phyloP scores from a whole-genome alignment of 805 yeast genomes.

The Yarrowia sp. region DNA sequence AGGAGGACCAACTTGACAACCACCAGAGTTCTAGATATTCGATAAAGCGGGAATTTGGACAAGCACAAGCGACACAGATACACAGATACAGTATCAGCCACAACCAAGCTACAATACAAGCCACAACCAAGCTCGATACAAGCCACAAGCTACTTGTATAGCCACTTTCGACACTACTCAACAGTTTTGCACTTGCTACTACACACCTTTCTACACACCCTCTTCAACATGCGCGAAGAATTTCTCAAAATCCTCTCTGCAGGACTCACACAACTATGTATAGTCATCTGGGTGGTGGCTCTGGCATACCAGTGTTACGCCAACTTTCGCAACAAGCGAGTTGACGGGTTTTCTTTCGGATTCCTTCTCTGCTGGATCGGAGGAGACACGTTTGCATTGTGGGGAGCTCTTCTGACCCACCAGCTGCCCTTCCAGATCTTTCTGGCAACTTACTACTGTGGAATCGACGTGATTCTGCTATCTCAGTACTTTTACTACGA shows the following conservation, averaged over 20 bases:
- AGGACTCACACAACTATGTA: slow-evolving; percentile 30
- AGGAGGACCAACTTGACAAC: too few relatives aligned
- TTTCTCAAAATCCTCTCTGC: slow-evolving; percentile 6
- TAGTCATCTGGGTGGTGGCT: slow-evolving; percentile 71
- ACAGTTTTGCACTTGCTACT: too few relatives aligned
- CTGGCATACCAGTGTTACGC: slow-evolving; percentile 72
- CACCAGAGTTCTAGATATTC: too few relatives aligned
- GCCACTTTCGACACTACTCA: too few relatives aligned
- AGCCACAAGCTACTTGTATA: too few relatives aligned
- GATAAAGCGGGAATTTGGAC: too few relatives aligned
- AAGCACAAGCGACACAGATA: too few relatives aligned
- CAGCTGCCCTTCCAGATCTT: slow-evolving; percentile 83
- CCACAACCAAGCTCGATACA: too few relatives aligned
- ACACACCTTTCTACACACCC: neutral
- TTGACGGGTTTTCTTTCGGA: slow-evolving; percentile 69
- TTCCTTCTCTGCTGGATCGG: slow-evolving; percentile 69
- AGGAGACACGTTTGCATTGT: slow-evolving; percentile 66
- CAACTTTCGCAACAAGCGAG: slow-evolving; percentile 65
- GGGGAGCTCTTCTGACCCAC: slow-evolving; percentile 76
- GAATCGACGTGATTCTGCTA: slow-evolving; percentile 70
- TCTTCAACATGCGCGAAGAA: slow-evolving; percentile 13
- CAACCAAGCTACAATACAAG: too few relatives aligned
- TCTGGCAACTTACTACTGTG: slow-evolving; percentile 74
- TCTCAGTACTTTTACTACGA: slow-evolving; percentile 77
- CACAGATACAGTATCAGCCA: too few relatives aligned